These are phyloP conservation scores for Epithele typhae DNA, from an alignment of 768 basidiomycete species.

Conservation along the genomic window DNA sequence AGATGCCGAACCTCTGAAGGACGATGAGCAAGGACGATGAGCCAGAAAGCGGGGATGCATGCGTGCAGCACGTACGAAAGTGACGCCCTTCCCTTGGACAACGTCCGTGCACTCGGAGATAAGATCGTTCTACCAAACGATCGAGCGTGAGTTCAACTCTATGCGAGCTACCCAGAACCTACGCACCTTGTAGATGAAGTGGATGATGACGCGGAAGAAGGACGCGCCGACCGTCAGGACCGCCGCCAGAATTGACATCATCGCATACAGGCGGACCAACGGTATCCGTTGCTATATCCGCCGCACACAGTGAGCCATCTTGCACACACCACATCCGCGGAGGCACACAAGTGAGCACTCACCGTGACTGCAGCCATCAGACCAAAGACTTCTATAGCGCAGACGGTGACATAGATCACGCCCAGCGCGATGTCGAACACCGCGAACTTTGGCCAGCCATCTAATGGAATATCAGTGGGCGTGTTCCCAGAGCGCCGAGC, in stretches of 20 bases:
- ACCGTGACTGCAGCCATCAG: constrained; percentile 47
- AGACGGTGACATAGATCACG: constrained; percentile 46
- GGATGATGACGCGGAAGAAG: constrained; percentile 53
- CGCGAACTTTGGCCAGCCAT: constrained; percentile 40
- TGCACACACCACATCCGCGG: too few relatives aligned
- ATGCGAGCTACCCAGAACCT: neutral
- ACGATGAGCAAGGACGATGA: too few relatives aligned
- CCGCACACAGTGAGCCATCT: too few relatives aligned
- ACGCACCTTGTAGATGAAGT: constrained; percentile 65
- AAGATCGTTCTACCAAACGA: constrained; percentile 53
- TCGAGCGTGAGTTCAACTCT: neutral
- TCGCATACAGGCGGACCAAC: constrained; percentile 53
- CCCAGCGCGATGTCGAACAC: constrained; percentile 59
- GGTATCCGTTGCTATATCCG: constrained; percentile 49
- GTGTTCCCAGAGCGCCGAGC: neutral
- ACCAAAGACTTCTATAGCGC: constrained; percentile 54
- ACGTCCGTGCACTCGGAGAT: constrained; percentile 49
- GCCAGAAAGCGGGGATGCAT: too few relatives aligned
- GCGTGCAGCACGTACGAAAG: constrained; percentile 31
- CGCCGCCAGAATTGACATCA: constrained; percentile 42
- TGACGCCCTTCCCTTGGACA: constrained; percentile 30
- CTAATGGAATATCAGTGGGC: constrained; percentile 27
- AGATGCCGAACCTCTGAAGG: constrained; percentile 26
- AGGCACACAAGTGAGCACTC: too few relatives aligned
- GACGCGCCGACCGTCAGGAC: constrained; percentile 48